Base-by-base conservation (phyloP, 2,329 filamentous ascomycete genomes). In the Tolypocladium capitatum region DNA sequence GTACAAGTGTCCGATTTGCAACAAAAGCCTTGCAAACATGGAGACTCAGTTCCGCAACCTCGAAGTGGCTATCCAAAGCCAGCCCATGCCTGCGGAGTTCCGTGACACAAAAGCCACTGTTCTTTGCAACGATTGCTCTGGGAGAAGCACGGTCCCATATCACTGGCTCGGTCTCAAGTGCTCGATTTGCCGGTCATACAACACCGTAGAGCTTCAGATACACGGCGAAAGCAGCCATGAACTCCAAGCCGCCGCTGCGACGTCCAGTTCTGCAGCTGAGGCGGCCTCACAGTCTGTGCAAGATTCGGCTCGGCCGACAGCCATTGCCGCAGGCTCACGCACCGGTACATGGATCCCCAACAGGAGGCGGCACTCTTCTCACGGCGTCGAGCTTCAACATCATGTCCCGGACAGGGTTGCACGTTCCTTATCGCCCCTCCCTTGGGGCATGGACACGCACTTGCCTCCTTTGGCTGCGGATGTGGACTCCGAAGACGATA, bases 131-230 rank as follows among this genome's bases (percentile, higher is more conserved):
- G 92, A 98, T 67, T 98, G 92, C 66, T 86, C 83, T 42, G 85
- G 86, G 13, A 90, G 89, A 61, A 90, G 84, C 51, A 84, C 85
- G 21, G 88, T 92, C 21, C 76, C 78, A 30, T 98, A 94, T 61
- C 92, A 98, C 66, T 98, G 92, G 88, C 72, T 97, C 5, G 92
- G 92, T 0, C 72, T 95, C 42, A 95, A 94, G 65, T 98, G 92
- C 62, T 81, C 75, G 14, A 78, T 83, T 33, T 86, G 82, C 58
- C 69, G 73, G 38, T 84, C 81, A 3, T 86, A 84, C 58, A 86
- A 86, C 57, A 86, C 82, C 0, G 77, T 75, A 16, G 77, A 84
- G 57, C 63, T 84, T 27, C 76, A 77, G 48, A 77, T 84, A 35
- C 66, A 80, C 30, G 76, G 78, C 33, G 60, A 66, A 13, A 60